A percentile compares a stretch with the other conserved stretches of the same genome.
Conservation (phyloP, 2,329 filamentous ascomycete genomes). For the Aureobasidium sp. region DNA sequence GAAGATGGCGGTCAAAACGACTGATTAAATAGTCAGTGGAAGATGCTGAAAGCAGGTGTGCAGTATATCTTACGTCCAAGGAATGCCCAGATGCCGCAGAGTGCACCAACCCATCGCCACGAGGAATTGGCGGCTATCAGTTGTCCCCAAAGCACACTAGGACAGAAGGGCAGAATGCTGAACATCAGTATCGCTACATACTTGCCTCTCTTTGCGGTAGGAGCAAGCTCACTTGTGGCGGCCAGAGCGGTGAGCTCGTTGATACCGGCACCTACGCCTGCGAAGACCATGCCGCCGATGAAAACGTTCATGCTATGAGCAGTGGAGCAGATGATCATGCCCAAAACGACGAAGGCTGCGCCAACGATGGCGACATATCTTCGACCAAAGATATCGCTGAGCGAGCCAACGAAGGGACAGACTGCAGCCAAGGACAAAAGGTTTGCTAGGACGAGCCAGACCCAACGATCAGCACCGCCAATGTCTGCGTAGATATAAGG, state of each 20-base stretch:
- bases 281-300: slow-evolving; percentile 53
- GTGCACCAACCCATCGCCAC: slow-evolving; percentile 48
- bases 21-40: slow-evolving; percentile 24
- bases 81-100: slow-evolving; percentile 44
- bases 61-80: slow-evolving; percentile 24
- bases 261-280: slow-evolving; percentile 57
- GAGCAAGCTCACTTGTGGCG: slow-evolving; percentile 58
- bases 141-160: slow-evolving; percentile 54
- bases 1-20: slow-evolving; percentile 43
- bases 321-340: slow-evolving; percentile 51
- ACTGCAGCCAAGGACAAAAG: slow-evolving; percentile 48
- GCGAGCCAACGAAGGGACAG: slow-evolving; percentile 56
- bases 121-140: slow-evolving; percentile 41
- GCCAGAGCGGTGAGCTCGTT: slow-evolving; percentile 61
- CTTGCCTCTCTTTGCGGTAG: slow-evolving; percentile 53
- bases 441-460: slow-evolving; percentile 48
- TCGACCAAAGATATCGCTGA: slow-evolving; percentile 56
- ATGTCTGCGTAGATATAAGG: slow-evolving; percentile 51
- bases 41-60: background rate
- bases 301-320: slow-evolving; percentile 52
- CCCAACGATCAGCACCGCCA: slow-evolving; percentile 50
- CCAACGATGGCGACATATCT: slow-evolving; percentile 51
- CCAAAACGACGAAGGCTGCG: slow-evolving; percentile 45
- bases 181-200: slow-evolving; percentile 54
- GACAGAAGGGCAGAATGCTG: slow-evolving; percentile 54